Base-by-base conservation (phyloP, 2,329 filamentous ascomycete species). In the Cordyceps militaris region DNA sequence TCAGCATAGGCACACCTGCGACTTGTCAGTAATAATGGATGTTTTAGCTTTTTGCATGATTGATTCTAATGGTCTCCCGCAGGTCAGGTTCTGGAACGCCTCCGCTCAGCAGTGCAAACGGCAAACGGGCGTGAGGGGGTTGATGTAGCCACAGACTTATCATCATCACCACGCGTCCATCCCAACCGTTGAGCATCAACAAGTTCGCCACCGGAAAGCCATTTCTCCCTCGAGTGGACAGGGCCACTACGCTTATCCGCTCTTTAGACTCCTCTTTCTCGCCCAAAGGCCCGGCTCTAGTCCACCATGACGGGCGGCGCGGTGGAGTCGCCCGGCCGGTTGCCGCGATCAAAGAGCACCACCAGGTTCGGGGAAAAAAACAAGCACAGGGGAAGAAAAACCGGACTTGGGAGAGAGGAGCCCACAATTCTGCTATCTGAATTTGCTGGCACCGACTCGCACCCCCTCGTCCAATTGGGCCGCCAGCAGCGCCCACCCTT, bases 291-390 rank as follows among this genome's bases (percentile, higher is more conserved):
- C 34, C 53, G 43, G 53, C n/a, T 49, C 42, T 30, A 56, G 44
- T 40, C 19, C 34, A 49, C 55, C 47, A 16, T 26, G 34, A 51
- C 47, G 19, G 47, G 26, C 48, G 48, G 23, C 38, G 23, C 23
- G 24, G 56, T 58, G 56, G 56, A 58, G 56, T 46, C 49, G 46
- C 14, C 49, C 56, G 56, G 42, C 56, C 56, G 48, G 49, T 40
- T 32, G 46, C 54, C 54, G 46, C 54, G 54, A 56, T 56, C 44
- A n/a, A 56, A 34, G 11, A 19, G 42, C 42, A 55, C 52, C 42
- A 55, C 52, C 30, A 48, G 23, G 52, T 44, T 54, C 51, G 23
- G 7, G n/a, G 21, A 21, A 38, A 30, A 10, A 38, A 47, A 23
- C 11, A 4, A 43, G 14, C 21, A 16, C 36, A 19, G 19, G 36